A percentile compares a stretch with the other conserved stretches of the same genome.
phyloP scores from a whole-genome alignment of 768 basidiomycete genomes.

The Collybiopsis luxurians region DNA sequence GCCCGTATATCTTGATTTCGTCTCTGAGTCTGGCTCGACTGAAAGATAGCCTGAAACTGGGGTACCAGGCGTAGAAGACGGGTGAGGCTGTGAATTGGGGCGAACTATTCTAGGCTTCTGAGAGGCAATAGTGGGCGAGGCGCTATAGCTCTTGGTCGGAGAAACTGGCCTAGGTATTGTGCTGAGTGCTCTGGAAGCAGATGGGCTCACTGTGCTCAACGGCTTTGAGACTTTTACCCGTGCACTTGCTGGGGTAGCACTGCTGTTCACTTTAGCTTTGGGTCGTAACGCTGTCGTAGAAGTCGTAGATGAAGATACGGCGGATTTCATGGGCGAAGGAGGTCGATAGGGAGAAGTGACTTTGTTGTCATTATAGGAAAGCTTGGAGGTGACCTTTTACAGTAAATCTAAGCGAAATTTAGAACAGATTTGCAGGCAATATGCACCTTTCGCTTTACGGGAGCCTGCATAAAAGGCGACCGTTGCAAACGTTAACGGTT shows the following conservation, averaged over 20 bases:
- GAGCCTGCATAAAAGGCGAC: conserved; percentile 31
- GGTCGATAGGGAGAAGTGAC: conserved; percentile 18
- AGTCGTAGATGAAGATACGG: conserved; percentile 18
- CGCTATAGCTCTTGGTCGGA: conserved; percentile 32
- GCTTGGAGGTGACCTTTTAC: conserved; percentile 51
- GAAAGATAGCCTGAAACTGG: conserved; percentile 21
- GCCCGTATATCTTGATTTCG: background rate
- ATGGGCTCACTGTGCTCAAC: conserved; percentile 16
- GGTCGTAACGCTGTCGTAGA: conserved; percentile 34
- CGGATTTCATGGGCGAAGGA: conserved; percentile 41
- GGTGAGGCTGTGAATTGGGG: conserved; percentile 27
- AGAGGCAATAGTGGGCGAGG: conserved; percentile 36
- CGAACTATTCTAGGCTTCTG: conserved; percentile 25
- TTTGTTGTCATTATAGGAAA: conserved; percentile 36
- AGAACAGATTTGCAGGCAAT: background rate
- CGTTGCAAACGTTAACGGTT: too few relatives aligned
- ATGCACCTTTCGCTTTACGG: conserved; percentile 46
- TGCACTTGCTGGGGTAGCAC: conserved; percentile 32
- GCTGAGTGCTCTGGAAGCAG: conserved; percentile 12
- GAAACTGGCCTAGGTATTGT: conserved; percentile 37
- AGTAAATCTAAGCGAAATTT: conserved; percentile 15
- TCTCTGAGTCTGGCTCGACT: background rate
- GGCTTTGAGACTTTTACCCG: conserved; percentile 6
- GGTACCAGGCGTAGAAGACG: conserved; percentile 30
- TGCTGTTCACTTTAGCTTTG: conserved; percentile 62